Evolutionary conservation across 768 basidiomycete species (phyloP).

Genomic region (Grammothele lineata): DNA sequence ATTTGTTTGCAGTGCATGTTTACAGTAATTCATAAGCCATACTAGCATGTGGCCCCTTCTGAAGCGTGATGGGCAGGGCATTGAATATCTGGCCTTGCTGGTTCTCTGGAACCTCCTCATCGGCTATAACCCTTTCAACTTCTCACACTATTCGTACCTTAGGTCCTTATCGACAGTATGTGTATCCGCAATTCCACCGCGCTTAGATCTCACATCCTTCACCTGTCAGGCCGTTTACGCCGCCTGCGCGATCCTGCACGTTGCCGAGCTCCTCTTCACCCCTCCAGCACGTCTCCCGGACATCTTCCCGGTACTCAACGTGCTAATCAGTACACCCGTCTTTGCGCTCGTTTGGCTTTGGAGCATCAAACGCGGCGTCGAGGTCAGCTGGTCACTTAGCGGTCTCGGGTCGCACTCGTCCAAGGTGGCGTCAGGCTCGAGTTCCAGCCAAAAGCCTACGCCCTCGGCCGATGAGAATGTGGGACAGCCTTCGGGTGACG

Average conservation of each 20-base stretch:
- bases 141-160: constrained; percentile 44
- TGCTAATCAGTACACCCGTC: constrained; percentile 73
- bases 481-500: no score
- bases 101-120: constrained; percentile 80
- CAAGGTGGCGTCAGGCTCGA: not conserved
- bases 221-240: constrained; percentile 52
- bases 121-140: constrained; percentile 66
- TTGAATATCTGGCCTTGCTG: constrained; percentile 68
- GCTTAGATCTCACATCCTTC: no score
- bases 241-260: constrained; percentile 52
- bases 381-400: constrained; percentile 76
- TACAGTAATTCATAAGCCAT: no score
- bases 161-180: constrained; percentile 51
- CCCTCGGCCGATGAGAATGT: no score
- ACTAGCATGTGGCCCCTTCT: constrained; percentile 95
- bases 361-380: constrained; percentile 78
- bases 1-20: not conserved
- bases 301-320: constrained; percentile 80
- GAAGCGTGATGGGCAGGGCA: constrained; percentile 67
- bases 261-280: constrained; percentile 53
- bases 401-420: constrained; percentile 41
- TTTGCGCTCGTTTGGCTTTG: constrained; percentile 85
- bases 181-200: no score
- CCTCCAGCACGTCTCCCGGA: constrained; percentile 82
- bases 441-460: no score